A percentile compares a stretch with the other conserved stretches of the same genome.
Evolutionary conservation across 2,329 filamentous ascomycete species (phyloP).

Genomic region (Apiospora hydei): DNA sequence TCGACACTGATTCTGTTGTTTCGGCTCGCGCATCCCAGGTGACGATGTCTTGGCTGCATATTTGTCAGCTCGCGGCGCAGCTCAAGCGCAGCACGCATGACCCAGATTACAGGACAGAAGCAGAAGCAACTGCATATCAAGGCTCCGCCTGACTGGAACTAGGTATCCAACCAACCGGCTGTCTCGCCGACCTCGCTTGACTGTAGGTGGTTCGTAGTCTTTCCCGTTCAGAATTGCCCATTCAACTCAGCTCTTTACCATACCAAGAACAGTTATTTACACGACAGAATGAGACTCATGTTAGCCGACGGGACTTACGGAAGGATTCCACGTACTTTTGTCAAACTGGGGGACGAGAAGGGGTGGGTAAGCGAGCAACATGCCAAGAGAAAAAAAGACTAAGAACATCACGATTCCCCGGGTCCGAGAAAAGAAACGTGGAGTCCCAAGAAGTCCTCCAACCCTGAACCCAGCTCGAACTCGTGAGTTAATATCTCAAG

Average conservation of each 20-base stretch:
- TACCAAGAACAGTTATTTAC: not conserved
- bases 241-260: not conserved
- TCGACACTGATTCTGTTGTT: not conserved
- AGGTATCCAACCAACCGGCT: not conserved
- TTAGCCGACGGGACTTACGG: not conserved
- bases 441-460: not conserved
- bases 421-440: not conserved
- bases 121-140: not conserved
- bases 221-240: not conserved
- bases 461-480: not conserved
- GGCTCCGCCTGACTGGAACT: too few relatives aligned
- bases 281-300: not conserved
- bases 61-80: not conserved
- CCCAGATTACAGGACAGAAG: not conserved
- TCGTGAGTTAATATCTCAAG: not conserved
- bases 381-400: not conserved
- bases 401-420: not conserved
- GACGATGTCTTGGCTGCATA: slow-evolving; percentile 1
- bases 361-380: not conserved
- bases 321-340: not conserved
- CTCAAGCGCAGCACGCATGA: not conserved
- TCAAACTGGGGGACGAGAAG: not conserved
- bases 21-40: not conserved
- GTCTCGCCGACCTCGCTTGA: not conserved
- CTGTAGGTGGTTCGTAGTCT: too few relatives aligned